Evolutionary conservation across 805 yeast species (phyloP), one percentile per base, ranked within the genome.

Genomic region (Candida schatavii): DNA sequence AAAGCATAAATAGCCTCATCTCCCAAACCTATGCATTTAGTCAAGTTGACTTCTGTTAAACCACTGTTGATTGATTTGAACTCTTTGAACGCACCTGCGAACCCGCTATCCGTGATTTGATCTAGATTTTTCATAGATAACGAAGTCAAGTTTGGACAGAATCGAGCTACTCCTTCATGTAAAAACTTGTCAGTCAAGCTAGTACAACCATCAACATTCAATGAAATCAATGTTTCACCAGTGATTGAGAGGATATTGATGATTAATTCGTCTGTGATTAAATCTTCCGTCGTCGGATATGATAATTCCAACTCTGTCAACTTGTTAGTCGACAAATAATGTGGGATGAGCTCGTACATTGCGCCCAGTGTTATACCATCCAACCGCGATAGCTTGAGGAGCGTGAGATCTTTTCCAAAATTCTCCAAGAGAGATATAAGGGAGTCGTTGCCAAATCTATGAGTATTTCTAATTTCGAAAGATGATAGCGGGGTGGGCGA

Each of bases 391-490:
- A 93, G 57, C 27, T 80, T 73, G 30, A 93, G 63, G 3, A 70
- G 64, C n/a, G 71, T 72, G 28, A 93, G 58, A 19, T 69, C 68
- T 0, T 67, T 50, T 1, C 74, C 74, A 55, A 89, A 78, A 41
- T 74, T 75, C 35, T 78, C 84, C 15, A 86, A 66, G 34, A 93
- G 56, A 15, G 80, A 59, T 3, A 79, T 72, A 20, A 91, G 58
- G 0, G 89, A 80, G 37, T 77, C 82, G 43, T 83, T 77, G 11
- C 81, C 74, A 48, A 93, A 82, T 42, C 98, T 70, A 57, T 91
- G 96, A 1, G 97, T 91, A 54, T 88, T 87, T 28, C 81, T 70
- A 9, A 93, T 58, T 46, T 82, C 82, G 49, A 93, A 78, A 34
- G 68, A 66, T 19, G 63, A 66, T 42, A 93, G 65, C 15, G 76